Base-by-base conservation (phyloP, 2,329 filamentous ascomycete species). In the Colletotrichum phormii region DNA sequence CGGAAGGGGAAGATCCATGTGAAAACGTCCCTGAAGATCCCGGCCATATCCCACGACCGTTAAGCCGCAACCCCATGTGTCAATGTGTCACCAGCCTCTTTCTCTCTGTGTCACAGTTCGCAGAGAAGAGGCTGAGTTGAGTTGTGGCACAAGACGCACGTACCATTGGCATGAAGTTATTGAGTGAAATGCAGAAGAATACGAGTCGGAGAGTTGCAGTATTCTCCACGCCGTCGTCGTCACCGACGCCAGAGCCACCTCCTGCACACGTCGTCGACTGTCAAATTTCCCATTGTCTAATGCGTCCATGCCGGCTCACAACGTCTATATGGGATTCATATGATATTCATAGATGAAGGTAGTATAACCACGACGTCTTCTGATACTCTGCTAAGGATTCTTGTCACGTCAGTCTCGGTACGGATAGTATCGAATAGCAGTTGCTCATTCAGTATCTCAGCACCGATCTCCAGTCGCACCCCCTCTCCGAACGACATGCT, bases 11-110 rank as follows among this genome's bases (percentile, higher is more conserved):
- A 15, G 54, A 71, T 51, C 70, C 61, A 53, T 57, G 71, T 31
- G 57, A 71, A 64, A 60, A 62, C 59, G 71, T 73, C 58, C 71
- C 71, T 72, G 71, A 59, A 57, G 71, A 73, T 72, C 67, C 71
- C 58, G 46, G 62, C 62, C 61, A 72, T 58, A 67, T 63, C 51
- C 55, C 49, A 73, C 58, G 33, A 63, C 67, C 55, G 70, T 71
- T 62, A 70, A 73, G 71, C 67, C 62, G 71, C 71, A 73, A 64
- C 65, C 42, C 61, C 51, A 49, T 49, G 42, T 49, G 42, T 60
- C 67, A 61, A 58, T 66, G 71, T 71, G 55, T 33, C 65, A 59
- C 65, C 69, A 58, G 65, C 65, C 42, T 57, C 62, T 54, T 3
- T 24, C 42, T 49, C 18, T 49, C 7, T 49, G 42, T 57, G 12